Percentiles rank a stretch among this genome's conserved stretches.
Conservation (phyloP, 2,329 filamentous ascomycete genomes). For the Fusarium xylarioides region DNA sequence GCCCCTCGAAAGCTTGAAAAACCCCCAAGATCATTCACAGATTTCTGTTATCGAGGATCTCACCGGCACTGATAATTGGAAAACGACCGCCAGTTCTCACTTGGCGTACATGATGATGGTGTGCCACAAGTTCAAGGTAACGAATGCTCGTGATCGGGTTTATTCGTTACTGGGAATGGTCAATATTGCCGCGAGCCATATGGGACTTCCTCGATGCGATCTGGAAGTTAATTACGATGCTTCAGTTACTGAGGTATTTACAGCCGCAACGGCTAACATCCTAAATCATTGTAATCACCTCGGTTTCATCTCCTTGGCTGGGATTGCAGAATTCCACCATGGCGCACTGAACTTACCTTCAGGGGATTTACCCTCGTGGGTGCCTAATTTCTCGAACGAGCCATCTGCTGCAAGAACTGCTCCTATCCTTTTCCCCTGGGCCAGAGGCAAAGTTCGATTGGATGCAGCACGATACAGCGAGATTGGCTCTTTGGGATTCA, state of each 20-base stretch:
- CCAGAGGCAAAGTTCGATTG: not conserved
- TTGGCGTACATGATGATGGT: not conserved
- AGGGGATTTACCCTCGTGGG: not conserved
- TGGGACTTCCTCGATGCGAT: not conserved
- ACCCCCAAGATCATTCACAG: rapidly evolving
- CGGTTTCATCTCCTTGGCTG: not conserved
- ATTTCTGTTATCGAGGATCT: not conserved
- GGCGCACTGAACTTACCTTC: not conserved
- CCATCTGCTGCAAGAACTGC: not conserved
- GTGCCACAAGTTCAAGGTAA: not conserved
- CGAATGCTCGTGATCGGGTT: not conserved
- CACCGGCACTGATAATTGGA: not conserved
- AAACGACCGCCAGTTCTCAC: not conserved
- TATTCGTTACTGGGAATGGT: not conserved
- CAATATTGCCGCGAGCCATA: not conserved
- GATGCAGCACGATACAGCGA: not conserved
- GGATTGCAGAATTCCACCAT: not conserved
- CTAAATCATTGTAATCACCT: not conserved
- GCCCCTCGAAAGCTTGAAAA: not conserved
- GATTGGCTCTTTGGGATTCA: not conserved
- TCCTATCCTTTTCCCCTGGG: not conserved
- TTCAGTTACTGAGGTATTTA: not conserved
- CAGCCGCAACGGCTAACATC: not conserved
- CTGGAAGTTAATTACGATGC: not conserved
- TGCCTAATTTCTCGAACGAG: not conserved